phyloP scores from a whole-genome alignment of 257 asterid species.

The Nicotiana benthamiana region DNA sequence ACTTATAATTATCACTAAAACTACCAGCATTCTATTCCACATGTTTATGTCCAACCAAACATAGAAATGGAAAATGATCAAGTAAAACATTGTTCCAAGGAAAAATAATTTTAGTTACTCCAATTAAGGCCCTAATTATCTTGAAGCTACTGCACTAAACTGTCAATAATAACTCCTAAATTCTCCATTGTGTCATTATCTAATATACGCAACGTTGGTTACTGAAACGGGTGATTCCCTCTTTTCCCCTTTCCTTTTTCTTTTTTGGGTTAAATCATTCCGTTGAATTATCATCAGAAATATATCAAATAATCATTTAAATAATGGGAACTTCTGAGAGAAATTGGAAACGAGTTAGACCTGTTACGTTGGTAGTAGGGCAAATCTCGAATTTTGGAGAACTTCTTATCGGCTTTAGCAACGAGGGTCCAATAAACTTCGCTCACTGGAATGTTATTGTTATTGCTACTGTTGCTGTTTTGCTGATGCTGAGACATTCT shows the following conservation, averaged over 20 bases:
- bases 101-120: not conserved
- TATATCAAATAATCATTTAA: not conserved
- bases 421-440: constrained; percentile 88
- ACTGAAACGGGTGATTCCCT: not conserved
- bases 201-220: not conserved
- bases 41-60: not conserved
- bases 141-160: not conserved
- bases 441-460: constrained; percentile 51
- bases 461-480: constrained; percentile 4
- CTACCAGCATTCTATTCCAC: not conserved
- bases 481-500: constrained; percentile 60
- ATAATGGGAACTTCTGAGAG: not conserved
- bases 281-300: not conserved
- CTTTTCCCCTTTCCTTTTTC: not conserved
- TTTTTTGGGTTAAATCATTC: not conserved
- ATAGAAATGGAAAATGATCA: not conserved
- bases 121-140: not conserved
- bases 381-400: constrained; percentile 92
- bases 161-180: not conserved
- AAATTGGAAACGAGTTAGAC: constrained; percentile 14
- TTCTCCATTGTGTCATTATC: not conserved
- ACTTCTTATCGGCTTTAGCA: constrained; percentile 94
- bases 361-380: constrained; percentile 85
- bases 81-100: not conserved
- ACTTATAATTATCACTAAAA: not conserved